Evolutionary conservation across 2,329 filamentous ascomycete species (phyloP), one percentile per base, ranked within the genome.

Genomic region (Epichloe baconii): DNA sequence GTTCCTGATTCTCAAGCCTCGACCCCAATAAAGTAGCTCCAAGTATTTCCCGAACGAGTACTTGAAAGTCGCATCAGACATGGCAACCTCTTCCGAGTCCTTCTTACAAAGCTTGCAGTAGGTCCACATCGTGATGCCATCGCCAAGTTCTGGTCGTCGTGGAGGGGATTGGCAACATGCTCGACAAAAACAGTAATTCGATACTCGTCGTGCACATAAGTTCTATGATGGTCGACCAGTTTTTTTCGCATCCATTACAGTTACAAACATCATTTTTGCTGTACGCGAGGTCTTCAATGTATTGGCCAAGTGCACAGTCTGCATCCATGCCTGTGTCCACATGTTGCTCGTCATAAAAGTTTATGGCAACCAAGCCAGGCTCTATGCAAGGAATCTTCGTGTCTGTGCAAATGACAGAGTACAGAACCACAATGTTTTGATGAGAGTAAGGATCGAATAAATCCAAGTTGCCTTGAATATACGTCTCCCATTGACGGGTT

Each of bases 31-130:
- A 2, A 90, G 89, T 17, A 98, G 74, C 67, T 98, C 93, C n/a
- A 98, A 75, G 61, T 97, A 98, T 67, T 98, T 98, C 11, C 88
- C 93, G 62, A 98, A 95, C 0, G 93, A 98, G 65, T 98, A 98
- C 65, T 94, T 96, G 86, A 89, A 98, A 0, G 90, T 94, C 60
- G 82, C 89, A 52, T 89, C 83, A 1, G 91, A 96, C 88, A 98
- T 96, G 35, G 85, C 83, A 57, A 87, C 86, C 46, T 90, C 83
- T 40, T 88, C 86, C 0, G 91, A 95, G 64, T 97, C 90, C 57
- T 88, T 88, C 49, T 87, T 84, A 66, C 94, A 98, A 34, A 87
- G 76, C 60, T 95, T 93, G 71, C 93, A 98, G 59, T 85, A 88
- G 57, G 88, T 97, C 94, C 94, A 98, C 88, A 98, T 96, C 52